These are phyloP conservation scores for Leccinellum rugosiceps DNA, from an alignment of 768 basidiomycete species.

Conservation along the genomic window DNA sequence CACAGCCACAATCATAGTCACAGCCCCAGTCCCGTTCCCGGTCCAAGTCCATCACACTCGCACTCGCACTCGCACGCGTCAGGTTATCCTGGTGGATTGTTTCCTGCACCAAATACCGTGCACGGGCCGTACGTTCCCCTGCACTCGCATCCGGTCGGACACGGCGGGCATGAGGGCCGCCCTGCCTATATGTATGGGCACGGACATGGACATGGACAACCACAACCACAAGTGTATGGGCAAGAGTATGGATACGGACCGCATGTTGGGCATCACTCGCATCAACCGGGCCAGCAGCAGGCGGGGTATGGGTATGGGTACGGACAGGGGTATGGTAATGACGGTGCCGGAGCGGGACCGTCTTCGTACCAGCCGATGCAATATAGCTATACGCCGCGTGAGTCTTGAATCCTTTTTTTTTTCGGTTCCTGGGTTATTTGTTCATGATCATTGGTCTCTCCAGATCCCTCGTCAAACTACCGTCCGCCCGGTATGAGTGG, in stretches of 20 bases:
- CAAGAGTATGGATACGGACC: background rate
- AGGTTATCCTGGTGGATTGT: background rate
- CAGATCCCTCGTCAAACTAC: conserved; percentile 3
- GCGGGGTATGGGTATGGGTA: background rate
- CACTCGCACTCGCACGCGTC: background rate
- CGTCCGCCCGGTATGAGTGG: background rate
- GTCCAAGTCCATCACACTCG: background rate
- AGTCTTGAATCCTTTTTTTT: conserved; percentile 13
- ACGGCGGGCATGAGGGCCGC: background rate
- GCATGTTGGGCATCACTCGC: background rate
- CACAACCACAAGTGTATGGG: background rate
- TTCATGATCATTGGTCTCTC: background rate
- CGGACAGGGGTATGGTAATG: background rate
- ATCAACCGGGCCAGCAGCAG: background rate
- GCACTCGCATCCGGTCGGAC: conserved; percentile 5
- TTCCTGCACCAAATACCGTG: background rate
- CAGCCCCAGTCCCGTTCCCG: background rate
- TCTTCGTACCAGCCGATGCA: background rate
- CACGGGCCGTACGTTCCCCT: conserved; percentile 3
- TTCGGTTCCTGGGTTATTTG: background rate
- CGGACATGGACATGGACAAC: background rate
- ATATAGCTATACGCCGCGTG: conserved; percentile 33
- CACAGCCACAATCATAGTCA: background rate
- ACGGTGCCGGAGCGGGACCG: background rate
- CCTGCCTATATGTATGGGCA: background rate